Evolutionary conservation across 2,329 filamentous ascomycete genomes (phyloP), one percentile per base, ranked within the genome.

Genomic region (Apiospora arundinis): DNA sequence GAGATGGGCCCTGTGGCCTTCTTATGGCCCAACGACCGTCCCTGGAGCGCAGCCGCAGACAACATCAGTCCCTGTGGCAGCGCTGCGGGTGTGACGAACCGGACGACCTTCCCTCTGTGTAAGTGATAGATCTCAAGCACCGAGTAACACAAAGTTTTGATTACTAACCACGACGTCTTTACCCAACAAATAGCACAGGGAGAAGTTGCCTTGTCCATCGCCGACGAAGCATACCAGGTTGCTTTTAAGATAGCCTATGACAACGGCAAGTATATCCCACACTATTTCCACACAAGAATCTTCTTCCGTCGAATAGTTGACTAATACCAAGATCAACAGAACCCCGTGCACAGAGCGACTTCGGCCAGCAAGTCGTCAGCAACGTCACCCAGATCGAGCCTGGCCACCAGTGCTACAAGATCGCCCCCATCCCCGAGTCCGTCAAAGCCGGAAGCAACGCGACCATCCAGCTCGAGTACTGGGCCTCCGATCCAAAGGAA

Each of bases 1-100:
- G 69, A 77, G 32, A 88, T 88, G 85, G 87, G 87, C 7, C 86
- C 87, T 2, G 86, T 86, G 18, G 86, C 86, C 28, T 88, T 89
- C 75, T 78, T 89, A 70, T 89, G 88, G 87, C 87, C 87, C 0
- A 77, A 80, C 2, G 84, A 88, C 74, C 83, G 87, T 37, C 77
- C 79, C 23, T 90, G 86, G 86, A 83, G 81, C 49, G 83, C 85
- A 48, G 80, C 80, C 4, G 76, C 83, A 42, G 87, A 89, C 75
- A 89, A 89, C 73, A 83, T 76, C 9, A 82, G 83, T 0, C 87
- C 87, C 0, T 89, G 87, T 73, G 87, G 87, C 66, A 87, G 85
- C 63, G 73, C 81, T 7, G 78, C 79, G 11, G 83, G 83, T 0
- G 81, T 83, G 0, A 75, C 75, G 3, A 86, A 87, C 72, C 81